phyloP scores from a whole-genome alignment of 495 filamentous ascomycete genomes.

The Aspergillus sparsus region DNA sequence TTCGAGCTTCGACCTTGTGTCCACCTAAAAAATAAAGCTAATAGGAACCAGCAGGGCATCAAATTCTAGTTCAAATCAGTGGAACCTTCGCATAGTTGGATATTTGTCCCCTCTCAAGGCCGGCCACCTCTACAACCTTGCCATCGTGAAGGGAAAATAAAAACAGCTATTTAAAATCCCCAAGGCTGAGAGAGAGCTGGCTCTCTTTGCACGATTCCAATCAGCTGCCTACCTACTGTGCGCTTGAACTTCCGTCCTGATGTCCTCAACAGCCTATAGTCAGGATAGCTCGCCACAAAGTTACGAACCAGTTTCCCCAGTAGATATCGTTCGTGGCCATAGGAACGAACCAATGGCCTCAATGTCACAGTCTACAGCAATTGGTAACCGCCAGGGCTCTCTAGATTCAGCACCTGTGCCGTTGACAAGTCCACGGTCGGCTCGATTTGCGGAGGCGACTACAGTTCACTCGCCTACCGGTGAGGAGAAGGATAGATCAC shows the following conservation, averaged over 20 bases:
- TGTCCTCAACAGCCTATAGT: conserved; percentile 33
- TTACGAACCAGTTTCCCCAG: conserved; percentile 38
- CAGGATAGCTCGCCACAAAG: conserved; percentile 33
- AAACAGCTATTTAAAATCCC: not conserved
- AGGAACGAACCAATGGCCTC: conserved; percentile 38
- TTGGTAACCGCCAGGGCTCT: conserved; percentile 31
- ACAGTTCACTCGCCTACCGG: conserved; percentile 83
- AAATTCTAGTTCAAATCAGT: too few relatives aligned
- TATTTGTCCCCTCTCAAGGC: conserved; percentile 1
- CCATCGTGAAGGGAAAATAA: conserved; percentile 1
- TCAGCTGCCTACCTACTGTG: conserved; percentile 14
- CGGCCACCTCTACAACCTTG: not conserved
- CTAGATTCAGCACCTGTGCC: conserved; percentile 58
- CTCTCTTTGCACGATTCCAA: conserved; percentile 31
- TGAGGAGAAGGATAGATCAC: conserved; percentile 49
- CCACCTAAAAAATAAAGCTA: not conserved
- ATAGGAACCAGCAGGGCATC: not conserved
- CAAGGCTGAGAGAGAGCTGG: conserved; percentile 41
- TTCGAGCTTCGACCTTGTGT: not conserved
- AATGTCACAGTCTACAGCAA: conserved; percentile 25
- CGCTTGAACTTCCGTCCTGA: conserved; percentile 20
- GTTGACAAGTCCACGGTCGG: conserved; percentile 74
- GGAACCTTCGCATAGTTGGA: conserved; percentile 8
- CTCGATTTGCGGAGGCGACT: conserved; percentile 89
- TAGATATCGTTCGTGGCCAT: conserved; percentile 36